phyloP scores from a whole-genome alignment of 768 basidiomycete genomes.

The Russula virescens region DNA sequence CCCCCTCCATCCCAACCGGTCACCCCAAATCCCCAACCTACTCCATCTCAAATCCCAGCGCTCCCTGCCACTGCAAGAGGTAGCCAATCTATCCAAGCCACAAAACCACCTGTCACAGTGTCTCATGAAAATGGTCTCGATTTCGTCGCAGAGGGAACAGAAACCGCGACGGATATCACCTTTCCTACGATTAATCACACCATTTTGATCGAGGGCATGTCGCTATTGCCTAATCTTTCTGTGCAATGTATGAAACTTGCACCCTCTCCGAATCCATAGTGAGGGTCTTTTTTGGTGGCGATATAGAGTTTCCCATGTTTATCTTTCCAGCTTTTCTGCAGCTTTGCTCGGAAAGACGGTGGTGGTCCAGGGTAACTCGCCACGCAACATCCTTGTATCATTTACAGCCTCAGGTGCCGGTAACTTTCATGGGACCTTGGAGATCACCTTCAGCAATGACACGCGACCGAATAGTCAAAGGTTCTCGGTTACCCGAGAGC shows the following conservation, averaged over 20 bases:
- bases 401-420: constrained; percentile 4
- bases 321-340: constrained; percentile 1
- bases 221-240: background rate
- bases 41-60: too few species aligned
- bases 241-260: background rate
- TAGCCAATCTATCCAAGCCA: background rate
- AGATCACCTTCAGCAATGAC: background rate
- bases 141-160: constrained; percentile 1
- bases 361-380: background rate
- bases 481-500: constrained; percentile 4
- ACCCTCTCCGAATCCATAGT: constrained; percentile 6
- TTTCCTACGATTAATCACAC: background rate
- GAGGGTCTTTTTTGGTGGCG: background rate
- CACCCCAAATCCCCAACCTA: background rate
- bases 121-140: constrained; percentile 13
- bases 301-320: background rate
- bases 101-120: background rate
- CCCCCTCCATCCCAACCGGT: background rate
- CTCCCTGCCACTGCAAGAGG: background rate
- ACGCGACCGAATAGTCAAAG: background rate
- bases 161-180: background rate
- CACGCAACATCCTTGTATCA: background rate
- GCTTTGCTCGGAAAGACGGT: background rate
- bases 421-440: background rate
- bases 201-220: background rate